Conservation (phyloP, 139 green algal species). For the Tetraselmis striata region DNA sequence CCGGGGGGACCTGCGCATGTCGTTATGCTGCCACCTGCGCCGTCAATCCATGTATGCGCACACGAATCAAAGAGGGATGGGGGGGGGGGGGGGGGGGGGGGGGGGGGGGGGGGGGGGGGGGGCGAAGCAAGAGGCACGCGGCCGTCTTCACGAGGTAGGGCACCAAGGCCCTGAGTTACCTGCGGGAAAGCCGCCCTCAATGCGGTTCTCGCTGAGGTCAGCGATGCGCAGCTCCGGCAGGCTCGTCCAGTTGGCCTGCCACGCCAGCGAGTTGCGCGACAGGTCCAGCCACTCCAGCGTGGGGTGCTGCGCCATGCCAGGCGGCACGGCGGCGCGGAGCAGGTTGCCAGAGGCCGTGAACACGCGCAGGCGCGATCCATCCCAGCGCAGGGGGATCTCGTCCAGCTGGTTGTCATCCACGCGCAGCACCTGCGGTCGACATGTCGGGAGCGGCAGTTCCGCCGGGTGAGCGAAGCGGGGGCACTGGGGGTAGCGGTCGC, state of each 20-base stretch:
- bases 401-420: background rate
- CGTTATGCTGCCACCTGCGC: no score
- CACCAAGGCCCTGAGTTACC: no score
- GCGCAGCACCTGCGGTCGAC: background rate
- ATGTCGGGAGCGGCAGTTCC: no score
- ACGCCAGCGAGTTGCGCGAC: background rate
- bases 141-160: no score
- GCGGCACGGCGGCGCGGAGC: background rate
- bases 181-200: background rate
- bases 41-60: no score
- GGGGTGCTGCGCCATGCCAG: background rate
- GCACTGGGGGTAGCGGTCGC: no score
- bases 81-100: no score
- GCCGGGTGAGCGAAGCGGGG: no score
- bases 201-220: background rate
- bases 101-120: no score
- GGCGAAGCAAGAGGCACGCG: no score
- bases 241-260: background rate
- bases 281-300: background rate
- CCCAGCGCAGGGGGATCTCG: background rate
- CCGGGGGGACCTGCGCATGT: no score
- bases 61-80: no score
- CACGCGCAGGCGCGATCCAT: background rate
- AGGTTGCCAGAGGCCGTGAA: background rate
- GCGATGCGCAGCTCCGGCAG: background rate